A percentile compares a stretch with the other conserved stretches of the same genome.
Conservation (phyloP, 2,329 filamentous ascomycete species). For the Alternaria brassicae region DNA sequence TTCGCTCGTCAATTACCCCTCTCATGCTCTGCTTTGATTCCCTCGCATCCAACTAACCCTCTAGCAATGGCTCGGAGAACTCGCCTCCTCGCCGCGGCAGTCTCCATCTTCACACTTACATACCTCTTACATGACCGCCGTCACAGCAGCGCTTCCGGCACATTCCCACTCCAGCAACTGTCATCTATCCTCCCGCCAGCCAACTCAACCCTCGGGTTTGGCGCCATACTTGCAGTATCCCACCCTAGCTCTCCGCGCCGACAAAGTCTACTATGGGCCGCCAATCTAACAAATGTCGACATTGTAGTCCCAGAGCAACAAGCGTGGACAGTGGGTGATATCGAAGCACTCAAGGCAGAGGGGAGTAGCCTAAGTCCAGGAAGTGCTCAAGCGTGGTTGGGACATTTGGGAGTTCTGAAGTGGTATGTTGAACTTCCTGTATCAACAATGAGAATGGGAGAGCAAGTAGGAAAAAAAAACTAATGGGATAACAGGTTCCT, state of each 20-base stretch:
- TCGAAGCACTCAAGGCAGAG: constrained; percentile 35
- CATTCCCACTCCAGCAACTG: background rate
- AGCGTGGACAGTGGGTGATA: constrained; percentile 47
- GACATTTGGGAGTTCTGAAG: constrained; percentile 49
- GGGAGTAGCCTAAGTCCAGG: constrained; percentile 45
- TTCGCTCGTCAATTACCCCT: background rate
- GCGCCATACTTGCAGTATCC: constrained; percentile 50
- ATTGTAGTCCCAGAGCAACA: constrained; percentile 51
- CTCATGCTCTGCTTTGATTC: background rate
- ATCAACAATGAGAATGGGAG: background rate
- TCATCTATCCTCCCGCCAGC: constrained; percentile 2
- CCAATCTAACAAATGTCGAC: constrained; percentile 49
- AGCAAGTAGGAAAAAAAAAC: background rate
- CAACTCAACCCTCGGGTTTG: constrained; percentile 38
- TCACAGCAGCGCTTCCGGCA: background rate
- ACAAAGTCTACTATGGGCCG: constrained; percentile 46
- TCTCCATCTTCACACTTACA: background rate
- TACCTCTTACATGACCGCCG: background rate
- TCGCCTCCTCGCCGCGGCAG: background rate
- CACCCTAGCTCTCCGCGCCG: constrained; percentile 44
- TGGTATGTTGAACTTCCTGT: constrained; percentile 27
- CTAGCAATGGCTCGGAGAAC: background rate
- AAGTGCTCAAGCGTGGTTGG: constrained; percentile 52
- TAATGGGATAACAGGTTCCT: constrained; percentile 16
- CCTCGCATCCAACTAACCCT: background rate